These are phyloP conservation scores for Nitzschia sp. DNA, from an alignment of 108 stramenopile genomes.

Conservation along the genomic window DNA sequence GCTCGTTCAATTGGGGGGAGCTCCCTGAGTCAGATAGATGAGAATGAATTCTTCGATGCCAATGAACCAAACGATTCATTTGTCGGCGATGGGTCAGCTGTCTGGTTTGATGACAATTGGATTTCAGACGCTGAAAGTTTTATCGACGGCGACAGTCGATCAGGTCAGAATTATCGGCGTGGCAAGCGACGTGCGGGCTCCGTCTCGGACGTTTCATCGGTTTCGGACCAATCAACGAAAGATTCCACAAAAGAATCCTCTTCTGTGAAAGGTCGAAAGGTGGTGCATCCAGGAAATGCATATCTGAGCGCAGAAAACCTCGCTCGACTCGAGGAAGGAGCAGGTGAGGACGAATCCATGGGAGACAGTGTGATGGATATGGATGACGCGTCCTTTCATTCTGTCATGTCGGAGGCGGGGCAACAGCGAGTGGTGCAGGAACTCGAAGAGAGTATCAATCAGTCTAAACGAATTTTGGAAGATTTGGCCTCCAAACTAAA, in stretches of 20 bases:
- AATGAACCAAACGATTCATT: conserved; percentile 35
- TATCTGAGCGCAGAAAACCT: conserved; percentile 73
- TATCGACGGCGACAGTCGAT: conserved; percentile 31
- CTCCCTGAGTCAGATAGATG: conserved; percentile 33
- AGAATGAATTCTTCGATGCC: conserved; percentile 67
- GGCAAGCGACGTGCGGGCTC: conserved; percentile 36
- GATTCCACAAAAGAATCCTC: conserved; percentile 5
- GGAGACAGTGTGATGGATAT: conserved; percentile 34
- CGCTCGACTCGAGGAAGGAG: conserved; percentile 49
- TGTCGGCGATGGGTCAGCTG: conserved; percentile 31
- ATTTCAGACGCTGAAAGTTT: conserved; percentile 45
- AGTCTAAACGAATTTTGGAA: conserved; percentile 27
- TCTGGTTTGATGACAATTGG: conserved; percentile 58
- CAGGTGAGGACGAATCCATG: conserved; percentile 35
- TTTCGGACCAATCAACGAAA: conserved; percentile 38
- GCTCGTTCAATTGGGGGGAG: conserved; percentile 9
- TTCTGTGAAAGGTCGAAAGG: not conserved
- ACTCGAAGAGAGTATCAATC: conserved; percentile 34
- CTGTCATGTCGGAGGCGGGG: conserved; percentile 50
- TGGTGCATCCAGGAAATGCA: conserved; percentile 3
- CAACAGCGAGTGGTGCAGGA: conserved; percentile 35
- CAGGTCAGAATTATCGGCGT: not conserved
- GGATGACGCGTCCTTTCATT: conserved; percentile 67
- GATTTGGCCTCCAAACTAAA: conserved; percentile 10
- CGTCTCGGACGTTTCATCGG: conserved; percentile 58